These are phyloP conservation scores for Boletus subcaerulescens DNA, from an alignment of 768 basidiomycete genomes.

Conservation along the genomic window DNA sequence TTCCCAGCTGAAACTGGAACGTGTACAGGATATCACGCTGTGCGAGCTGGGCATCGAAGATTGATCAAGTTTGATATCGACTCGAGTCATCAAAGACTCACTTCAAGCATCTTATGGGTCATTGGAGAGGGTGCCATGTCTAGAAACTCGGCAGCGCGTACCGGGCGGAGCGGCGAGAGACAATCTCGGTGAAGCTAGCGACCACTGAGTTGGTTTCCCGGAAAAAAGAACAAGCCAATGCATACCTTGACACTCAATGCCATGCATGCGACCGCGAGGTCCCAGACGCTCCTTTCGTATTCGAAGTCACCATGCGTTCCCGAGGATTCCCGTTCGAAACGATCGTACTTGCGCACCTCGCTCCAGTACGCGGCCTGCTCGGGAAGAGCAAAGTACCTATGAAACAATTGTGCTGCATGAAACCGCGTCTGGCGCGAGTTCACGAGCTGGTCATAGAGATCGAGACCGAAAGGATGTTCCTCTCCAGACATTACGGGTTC, in stretches of 20 bases:
- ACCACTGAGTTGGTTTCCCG: not conserved
- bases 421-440: constrained; percentile 59
- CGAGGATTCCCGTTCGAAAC: not conserved
- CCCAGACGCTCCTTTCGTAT: constrained; percentile 46
- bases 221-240: not conserved
- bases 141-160: constrained; percentile 51
- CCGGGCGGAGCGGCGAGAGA: constrained; percentile 50
- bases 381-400: constrained; percentile 50
- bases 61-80: not conserved
- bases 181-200: constrained; percentile 62
- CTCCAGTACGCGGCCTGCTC: constrained; percentile 14
- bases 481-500: not conserved
- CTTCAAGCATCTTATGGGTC: constrained; percentile 53
- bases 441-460: constrained; percentile 50
- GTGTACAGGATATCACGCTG: constrained; percentile 54
- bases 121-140: constrained; percentile 46
- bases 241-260: constrained; percentile 60
- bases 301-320: not conserved
- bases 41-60: constrained; percentile 37
- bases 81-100: constrained; percentile 14
- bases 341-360: not conserved
- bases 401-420: constrained; percentile 60
- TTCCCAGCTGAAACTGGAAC: constrained; percentile 48
- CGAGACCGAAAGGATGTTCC: not conserved
- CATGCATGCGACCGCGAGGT: constrained; percentile 55